Base-by-base conservation (phyloP, 139 green algal species). In the Volvox africanus region DNA sequence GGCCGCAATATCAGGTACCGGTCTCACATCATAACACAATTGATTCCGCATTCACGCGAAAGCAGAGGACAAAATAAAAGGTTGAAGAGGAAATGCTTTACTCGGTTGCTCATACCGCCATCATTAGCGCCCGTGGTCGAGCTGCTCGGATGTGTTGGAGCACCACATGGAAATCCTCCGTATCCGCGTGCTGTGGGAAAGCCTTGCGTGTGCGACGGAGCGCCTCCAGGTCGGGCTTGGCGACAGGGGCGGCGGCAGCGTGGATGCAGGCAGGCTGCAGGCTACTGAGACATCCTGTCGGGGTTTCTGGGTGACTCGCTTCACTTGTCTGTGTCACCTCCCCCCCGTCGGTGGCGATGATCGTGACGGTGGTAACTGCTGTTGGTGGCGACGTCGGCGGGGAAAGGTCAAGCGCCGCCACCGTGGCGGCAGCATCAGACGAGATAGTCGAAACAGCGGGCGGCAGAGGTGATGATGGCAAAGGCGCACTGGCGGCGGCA, bases 131-230 rank as follows among this genome's bases (percentile, higher is more conserved):
- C 26, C 2, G 18, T 20, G 87, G 87, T 19, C 35, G 26, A 9
- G 1, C 24, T 6, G 22, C 61, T 26, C 77, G 61, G 61, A 91
- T 86, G 76, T 91, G 87, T 35, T 68, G 33, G 26, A 91, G 32
- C 61, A 91, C 87, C 14, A n/a, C 68, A 32, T 62, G 19, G 30
- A 90, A 76, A 55, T 90, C 86, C 73, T 90, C 86, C 73, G 73
- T 83, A 55, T 90, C 86, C 0, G 86, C 86, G 50, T 90, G 86
- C 73, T 90, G 86, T 55, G 86, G 86, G 30, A 90, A 90, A 30
- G 86, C 86, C 73, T 90, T 90, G 18, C 86, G 71, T 6, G 73
- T 90, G 30, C 28, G n/a, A 61, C 30, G 50, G 2, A 90, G 50
- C 19, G 11, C 12, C 50, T 90, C 86, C 50, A 1, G 30, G 30